A percentile compares a stretch with the other conserved stretches of the same genome.
These are phyloP conservation scores for Blepharisma japonicum DNA, from an alignment of 73 alveolate genomes.

Conservation along the genomic window DNA sequence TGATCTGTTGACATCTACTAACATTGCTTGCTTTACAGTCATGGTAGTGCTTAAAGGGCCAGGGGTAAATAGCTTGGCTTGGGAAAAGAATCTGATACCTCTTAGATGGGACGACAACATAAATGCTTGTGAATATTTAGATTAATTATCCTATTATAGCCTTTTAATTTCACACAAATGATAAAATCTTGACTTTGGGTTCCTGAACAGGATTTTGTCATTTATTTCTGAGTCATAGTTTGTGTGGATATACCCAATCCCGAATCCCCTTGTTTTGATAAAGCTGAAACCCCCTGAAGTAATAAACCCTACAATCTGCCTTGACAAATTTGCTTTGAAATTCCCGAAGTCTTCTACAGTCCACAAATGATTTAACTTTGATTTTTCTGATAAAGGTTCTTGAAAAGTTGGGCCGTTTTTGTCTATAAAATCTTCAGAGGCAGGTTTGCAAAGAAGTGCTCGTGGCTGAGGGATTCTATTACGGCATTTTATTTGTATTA, in stretches of 20 bases:
- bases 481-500: background rate
- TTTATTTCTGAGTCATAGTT: background rate
- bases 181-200: slow-evolving; percentile 7
- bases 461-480: background rate
- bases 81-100: too few species aligned
- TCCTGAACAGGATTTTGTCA: background rate
- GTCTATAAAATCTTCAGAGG: background rate
- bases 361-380: background rate
- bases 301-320: background rate
- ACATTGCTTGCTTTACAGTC: slow-evolving; percentile 47
- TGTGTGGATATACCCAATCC: background rate
- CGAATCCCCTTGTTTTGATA: background rate
- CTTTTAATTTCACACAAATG: background rate
- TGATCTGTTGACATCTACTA: slow-evolving; percentile 48
- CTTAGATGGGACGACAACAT: too few species aligned
- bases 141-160: background rate
- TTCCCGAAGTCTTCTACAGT: slow-evolving; percentile 3
- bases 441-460: background rate
- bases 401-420: background rate
- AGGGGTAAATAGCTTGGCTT: slow-evolving; percentile 55
- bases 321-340: background rate
- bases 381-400: slow-evolving; percentile 3
- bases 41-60: slow-evolving; percentile 59
- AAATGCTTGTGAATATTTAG: background rate
- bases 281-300: slow-evolving; percentile 19